phyloP scores from a whole-genome alignment of 1,284 basidiomycete species.

The Fomes fomentarius region DNA sequence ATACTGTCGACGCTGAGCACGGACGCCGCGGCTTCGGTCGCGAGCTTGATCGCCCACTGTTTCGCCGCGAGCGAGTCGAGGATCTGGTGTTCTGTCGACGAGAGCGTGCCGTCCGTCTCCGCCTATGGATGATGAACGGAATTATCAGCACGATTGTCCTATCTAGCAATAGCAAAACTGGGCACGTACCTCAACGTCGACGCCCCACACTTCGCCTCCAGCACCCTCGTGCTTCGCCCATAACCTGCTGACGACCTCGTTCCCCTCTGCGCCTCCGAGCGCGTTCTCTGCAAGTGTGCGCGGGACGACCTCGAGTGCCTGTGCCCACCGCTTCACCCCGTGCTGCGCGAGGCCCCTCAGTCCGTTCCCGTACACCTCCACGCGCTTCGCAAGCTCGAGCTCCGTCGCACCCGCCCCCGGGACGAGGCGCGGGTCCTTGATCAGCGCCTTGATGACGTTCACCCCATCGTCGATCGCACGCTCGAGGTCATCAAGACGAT shows the following conservation, averaged over 20 bases:
- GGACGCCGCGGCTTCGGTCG: conserved; percentile 92
- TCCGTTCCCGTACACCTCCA: conserved; percentile 87
- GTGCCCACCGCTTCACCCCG: conserved; percentile 89
- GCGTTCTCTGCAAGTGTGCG: conserved; percentile 96
- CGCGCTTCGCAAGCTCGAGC: conserved; percentile 84
- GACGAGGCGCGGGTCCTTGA: conserved; percentile 90
- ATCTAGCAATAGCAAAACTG: not conserved
- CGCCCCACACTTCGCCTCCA: conserved; percentile 79
- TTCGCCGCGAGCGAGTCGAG: conserved; percentile 89
- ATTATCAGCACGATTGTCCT: not conserved
- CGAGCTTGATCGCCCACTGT: conserved; percentile 86
- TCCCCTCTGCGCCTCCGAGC: conserved; percentile 86
- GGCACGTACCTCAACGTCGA: conserved; percentile 84
- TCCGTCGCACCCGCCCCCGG: conserved; percentile 96
- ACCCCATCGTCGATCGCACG: conserved; percentile 97
- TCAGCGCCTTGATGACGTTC: conserved; percentile 92
- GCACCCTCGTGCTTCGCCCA: conserved; percentile 88
- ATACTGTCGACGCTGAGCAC: conserved; percentile 97
- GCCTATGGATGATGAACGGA: conserved; percentile 44
- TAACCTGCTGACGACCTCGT: conserved; percentile 87
- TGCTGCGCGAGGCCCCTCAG: conserved; percentile 94
- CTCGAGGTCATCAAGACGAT: conserved; percentile 93
- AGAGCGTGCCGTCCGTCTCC: conserved; percentile 77
- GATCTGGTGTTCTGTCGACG: conserved; percentile 66
- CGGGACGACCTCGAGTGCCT: conserved; percentile 91